Evolutionary conservation across 495 filamentous ascomycete genomes (phyloP).

Genomic region (Tuber microsphaerosporum): DNA sequence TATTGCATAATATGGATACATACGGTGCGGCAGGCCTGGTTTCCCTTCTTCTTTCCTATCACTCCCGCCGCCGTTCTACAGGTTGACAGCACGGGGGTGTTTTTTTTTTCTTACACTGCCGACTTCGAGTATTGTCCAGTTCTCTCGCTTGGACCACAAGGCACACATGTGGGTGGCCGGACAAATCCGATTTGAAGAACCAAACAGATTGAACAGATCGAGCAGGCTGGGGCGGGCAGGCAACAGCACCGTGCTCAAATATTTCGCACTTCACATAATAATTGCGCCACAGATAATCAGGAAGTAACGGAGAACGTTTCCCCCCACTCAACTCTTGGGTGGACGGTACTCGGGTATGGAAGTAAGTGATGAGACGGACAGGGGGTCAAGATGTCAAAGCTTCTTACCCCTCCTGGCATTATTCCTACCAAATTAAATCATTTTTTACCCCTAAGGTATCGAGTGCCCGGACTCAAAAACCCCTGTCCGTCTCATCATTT

Average conservation of each 20-base stretch:
- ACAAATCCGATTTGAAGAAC: neutral
- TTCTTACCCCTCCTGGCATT: too few species aligned
- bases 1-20: slow-evolving; percentile 3
- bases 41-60: neutral
- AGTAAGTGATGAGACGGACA: too few species aligned
- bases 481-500: too few species aligned
- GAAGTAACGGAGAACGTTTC: neutral
- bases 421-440: too few species aligned
- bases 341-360: too few species aligned
- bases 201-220: neutral
- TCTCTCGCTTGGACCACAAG: neutral
- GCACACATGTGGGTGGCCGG: neutral
- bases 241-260: neutral
- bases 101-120: neutral
- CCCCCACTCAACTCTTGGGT: neutral
- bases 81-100: neutral
- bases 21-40: neutral
- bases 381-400: too few species aligned
- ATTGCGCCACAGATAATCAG: neutral
- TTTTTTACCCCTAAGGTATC: too few species aligned
- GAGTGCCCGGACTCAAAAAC: too few species aligned
- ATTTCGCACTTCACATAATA: neutral
- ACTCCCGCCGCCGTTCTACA: neutral
- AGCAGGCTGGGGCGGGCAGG: neutral
- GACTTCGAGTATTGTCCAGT: neutral